phyloP scores from a whole-genome alignment of 306 rosid species.

The Oxytropis ochrocephala region DNA sequence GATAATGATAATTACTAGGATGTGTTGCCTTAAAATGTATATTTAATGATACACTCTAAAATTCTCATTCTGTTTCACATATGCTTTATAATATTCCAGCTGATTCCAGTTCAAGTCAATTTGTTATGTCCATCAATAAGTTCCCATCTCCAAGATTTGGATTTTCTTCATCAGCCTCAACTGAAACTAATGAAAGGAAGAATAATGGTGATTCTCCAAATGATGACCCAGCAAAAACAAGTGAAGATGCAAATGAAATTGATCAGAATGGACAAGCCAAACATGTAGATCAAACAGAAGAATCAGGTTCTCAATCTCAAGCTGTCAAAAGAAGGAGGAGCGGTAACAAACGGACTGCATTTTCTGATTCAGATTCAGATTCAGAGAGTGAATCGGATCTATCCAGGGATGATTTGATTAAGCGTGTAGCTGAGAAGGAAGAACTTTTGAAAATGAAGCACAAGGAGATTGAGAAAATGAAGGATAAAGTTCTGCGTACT shows the following conservation, averaged over 20 bases:
- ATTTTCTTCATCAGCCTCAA: slow-evolving; percentile 58
- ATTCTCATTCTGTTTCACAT: background rate
- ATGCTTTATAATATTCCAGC: slow-evolving; percentile 31
- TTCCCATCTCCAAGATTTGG: slow-evolving; percentile 36
- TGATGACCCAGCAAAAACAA: slow-evolving; percentile 24
- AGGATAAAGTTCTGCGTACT: slow-evolving; percentile 75
- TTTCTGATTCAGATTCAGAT: slow-evolving; percentile 58
- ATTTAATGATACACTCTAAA: background rate
- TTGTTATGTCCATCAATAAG: slow-evolving; percentile 23
- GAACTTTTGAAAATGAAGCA: slow-evolving; percentile 68
- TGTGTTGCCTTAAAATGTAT: background rate
- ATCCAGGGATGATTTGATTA: slow-evolving; percentile 64
- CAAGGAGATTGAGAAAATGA: slow-evolving; percentile 64
- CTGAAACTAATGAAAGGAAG: slow-evolving; percentile 43
- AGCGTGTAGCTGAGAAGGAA: slow-evolving; percentile 70
- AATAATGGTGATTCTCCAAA: slow-evolving; percentile 27
- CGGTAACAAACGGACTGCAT: slow-evolving; percentile 54
- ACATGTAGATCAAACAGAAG: slow-evolving; percentile 30
- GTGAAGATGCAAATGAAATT: slow-evolving; percentile 25
- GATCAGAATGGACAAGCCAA: slow-evolving; percentile 28
- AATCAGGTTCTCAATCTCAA: slow-evolving; percentile 41
- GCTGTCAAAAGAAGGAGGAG: slow-evolving; percentile 39
- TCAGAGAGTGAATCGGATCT: slow-evolving; percentile 54
- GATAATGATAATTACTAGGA: background rate
- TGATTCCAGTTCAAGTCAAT: slow-evolving; percentile 35